phyloP scores from a whole-genome alignment of 2,329 filamentous ascomycete species.

The Hypoxylon sp. region DNA sequence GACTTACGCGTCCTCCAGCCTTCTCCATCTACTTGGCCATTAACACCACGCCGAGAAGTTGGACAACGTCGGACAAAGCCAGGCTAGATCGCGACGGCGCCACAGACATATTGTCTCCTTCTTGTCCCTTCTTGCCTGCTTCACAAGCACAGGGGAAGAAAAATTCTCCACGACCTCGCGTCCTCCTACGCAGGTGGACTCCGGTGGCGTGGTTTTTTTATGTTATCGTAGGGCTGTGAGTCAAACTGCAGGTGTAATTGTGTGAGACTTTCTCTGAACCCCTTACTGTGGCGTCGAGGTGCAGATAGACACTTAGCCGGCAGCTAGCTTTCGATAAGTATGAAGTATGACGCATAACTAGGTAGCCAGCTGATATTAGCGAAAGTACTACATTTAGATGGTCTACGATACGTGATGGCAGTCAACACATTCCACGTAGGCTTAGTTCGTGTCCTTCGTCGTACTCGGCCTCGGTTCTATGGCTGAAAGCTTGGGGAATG shows the following conservation, averaged over 20 bases:
- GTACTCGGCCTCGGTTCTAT: constrained; percentile 3
- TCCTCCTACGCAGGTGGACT: constrained; percentile 5
- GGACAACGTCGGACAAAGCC: constrained; percentile 14
- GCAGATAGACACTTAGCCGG: background rate
- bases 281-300: constrained; percentile 2
- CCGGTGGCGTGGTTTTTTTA: background rate
- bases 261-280: constrained; percentile 15
- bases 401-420: constrained; percentile 6
- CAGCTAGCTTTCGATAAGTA: background rate
- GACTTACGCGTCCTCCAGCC: constrained; percentile 35
- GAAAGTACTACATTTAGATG: constrained; percentile 6
- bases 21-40: constrained; percentile 2
- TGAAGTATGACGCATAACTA: constrained; percentile 11
- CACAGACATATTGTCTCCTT: constrained; percentile 8
- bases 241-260: constrained; percentile 21
- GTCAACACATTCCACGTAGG: constrained; percentile 7
- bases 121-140: constrained; percentile 1
- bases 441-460: constrained; percentile 1
- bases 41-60: constrained; percentile 8
- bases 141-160: background rate
- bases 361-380: constrained; percentile 14
- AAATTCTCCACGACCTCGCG: constrained; percentile 6
- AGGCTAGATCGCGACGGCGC: background rate
- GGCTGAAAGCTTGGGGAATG: background rate
- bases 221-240: constrained; percentile 36